Evolutionary conservation across 179 eudicot species (phyloP), one percentile per base, ranked within the genome.

Genomic region (Spergularia azorica): DNA sequence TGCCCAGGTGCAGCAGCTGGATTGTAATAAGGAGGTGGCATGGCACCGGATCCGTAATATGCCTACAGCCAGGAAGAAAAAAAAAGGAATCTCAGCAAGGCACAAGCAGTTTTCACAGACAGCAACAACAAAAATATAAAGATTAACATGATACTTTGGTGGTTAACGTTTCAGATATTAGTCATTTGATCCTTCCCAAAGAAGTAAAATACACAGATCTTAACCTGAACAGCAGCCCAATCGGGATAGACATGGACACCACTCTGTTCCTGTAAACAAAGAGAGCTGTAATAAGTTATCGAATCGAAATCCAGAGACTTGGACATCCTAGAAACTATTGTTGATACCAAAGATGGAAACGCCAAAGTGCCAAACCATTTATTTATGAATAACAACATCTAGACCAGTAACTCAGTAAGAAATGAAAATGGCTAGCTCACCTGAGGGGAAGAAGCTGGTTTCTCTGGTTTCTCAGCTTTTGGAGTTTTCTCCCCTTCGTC

Each of bases 151-250:
- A 32, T 64, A 52, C 51, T 61, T 62, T 20, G 1, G 48, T 26
- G 32, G 32, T n/a, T 26, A 18, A 55, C 13, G 1, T 2, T 26
- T 26, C 32, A 26, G 32, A 26, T 26, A 26, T 26, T 26, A 26
- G 32, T 26, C 32, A 26, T 26, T 26, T 26, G 15, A 54, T 10
- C 15, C 57, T 3, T 14, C 57, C 3, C 57, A 51, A 26, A 54
- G 26, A 16, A 67, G 55, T 8, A 48, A 43, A 67, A 26, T 14
- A 20, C 61, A 54, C 36, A 38, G 64, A 73, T 32, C 50, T 71
- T 67, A 67, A 94, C 98, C 97, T 95, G 98, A 79, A 92, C 89
- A 80, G 96, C 83, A 66, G 98, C 95, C 97, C 98, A 95, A 84
- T 95, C 98, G 78, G 91, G 93, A 81, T 90, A 95, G 32, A 89